These are phyloP conservation scores for Cutaneotrichosporon sp. DNA, from an alignment of 1,284 basidiomycete genomes.

Conservation along the genomic window DNA sequence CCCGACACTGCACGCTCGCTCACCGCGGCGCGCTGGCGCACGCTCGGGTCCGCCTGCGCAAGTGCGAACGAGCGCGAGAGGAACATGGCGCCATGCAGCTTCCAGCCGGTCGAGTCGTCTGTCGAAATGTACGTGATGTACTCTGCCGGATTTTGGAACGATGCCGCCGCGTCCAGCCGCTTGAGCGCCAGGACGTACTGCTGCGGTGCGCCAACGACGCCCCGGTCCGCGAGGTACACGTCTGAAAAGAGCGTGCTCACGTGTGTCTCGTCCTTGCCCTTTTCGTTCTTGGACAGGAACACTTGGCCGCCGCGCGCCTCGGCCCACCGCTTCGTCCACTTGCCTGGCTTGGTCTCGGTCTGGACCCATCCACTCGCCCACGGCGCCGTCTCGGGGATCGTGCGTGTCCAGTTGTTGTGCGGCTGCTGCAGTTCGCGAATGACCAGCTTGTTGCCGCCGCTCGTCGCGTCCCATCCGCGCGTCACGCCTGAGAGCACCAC, in stretches of 20 bases:
- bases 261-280: slow-evolving; percentile 66
- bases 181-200: slow-evolving; percentile 76
- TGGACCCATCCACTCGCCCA: slow-evolving; percentile 68
- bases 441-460: slow-evolving; percentile 70
- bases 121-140: slow-evolving; percentile 77
- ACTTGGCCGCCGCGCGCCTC: slow-evolving; percentile 74
- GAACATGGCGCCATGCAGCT: slow-evolving; percentile 35
- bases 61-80: slow-evolving; percentile 20
- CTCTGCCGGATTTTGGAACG: slow-evolving; percentile 77
- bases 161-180: slow-evolving; percentile 66
- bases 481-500: slow-evolving; percentile 60
- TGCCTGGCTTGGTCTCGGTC: slow-evolving; percentile 78
- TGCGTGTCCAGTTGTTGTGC: slow-evolving; percentile 7
- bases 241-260: slow-evolving; percentile 65
- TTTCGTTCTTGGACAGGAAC: slow-evolving; percentile 79
- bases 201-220: slow-evolving; percentile 58
- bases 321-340: slow-evolving; percentile 86
- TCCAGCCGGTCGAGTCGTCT: slow-evolving; percentile 50
- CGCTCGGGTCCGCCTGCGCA: slow-evolving; percentile 2
- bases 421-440: slow-evolving; percentile 60
- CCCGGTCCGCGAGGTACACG: slow-evolving; percentile 63
- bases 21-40: background rate
- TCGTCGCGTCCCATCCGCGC: slow-evolving; percentile 72
- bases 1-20: background rate
- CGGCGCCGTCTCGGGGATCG: slow-evolving; percentile 66